Percentiles rank a stretch among this genome's conserved stretches.
Evolutionary conservation across 2,329 filamentous ascomycete genomes (phyloP).

Genomic region (Calonectria crousiana): DNA sequence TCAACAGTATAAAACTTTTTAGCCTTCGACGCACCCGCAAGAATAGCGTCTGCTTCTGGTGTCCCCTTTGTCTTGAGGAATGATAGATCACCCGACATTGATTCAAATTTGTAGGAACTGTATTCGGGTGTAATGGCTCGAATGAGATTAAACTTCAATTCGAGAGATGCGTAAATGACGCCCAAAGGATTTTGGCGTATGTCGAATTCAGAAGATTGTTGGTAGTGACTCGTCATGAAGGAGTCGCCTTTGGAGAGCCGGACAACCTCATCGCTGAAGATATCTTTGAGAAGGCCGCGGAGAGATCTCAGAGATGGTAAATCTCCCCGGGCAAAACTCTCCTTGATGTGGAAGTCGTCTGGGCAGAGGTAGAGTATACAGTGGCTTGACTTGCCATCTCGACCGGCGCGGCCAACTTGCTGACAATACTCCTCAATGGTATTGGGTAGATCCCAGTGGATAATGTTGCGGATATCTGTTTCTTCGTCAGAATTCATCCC

Average conservation of each 20-base stretch:
- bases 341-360: constrained; percentile 68
- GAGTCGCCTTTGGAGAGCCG: constrained; percentile 31
- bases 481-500: background rate
- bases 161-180: constrained; percentile 71
- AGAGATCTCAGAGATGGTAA: constrained; percentile 66
- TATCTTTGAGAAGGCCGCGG: constrained; percentile 59
- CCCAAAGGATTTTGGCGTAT: constrained; percentile 63
- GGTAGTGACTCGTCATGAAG: constrained; percentile 56
- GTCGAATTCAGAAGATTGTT: constrained; percentile 64
- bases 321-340: constrained; percentile 71
- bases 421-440: constrained; percentile 70
- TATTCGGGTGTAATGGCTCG: constrained; percentile 70
- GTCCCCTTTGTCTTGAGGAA: constrained; percentile 53
- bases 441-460: constrained; percentile 64
- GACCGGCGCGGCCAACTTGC: constrained; percentile 67
- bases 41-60: constrained; percentile 58
- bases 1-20: constrained; percentile 61
- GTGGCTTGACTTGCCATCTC: constrained; percentile 64
- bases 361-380: constrained; percentile 71
- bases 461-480: constrained; percentile 64
- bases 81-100: constrained; percentile 47
- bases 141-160: constrained; percentile 68
- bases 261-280: constrained; percentile 56
- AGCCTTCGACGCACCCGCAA: constrained; percentile 53
- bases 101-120: constrained; percentile 64